Evolutionary conservation across 2,329 filamentous ascomycete genomes (phyloP).

Genomic region (Alternaria conjuncta): DNA sequence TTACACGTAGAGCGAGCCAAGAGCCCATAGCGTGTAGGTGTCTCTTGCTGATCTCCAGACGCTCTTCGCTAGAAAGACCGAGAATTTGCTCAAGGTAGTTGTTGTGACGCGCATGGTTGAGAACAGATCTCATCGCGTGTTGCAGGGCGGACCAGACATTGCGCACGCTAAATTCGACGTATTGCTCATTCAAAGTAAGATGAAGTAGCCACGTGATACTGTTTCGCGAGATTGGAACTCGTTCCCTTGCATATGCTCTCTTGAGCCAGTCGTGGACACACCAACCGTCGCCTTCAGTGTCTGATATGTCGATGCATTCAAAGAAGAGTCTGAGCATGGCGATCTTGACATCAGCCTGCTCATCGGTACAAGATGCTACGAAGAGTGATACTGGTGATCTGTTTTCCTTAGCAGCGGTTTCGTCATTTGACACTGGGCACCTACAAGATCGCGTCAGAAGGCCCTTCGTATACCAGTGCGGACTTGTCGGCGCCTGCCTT

Average conservation of each 20-base stretch:
- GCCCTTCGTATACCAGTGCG: slow-evolving; percentile 21
- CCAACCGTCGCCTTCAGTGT: slow-evolving; percentile 17
- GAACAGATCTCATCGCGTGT: slow-evolving; percentile 13
- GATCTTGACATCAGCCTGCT: slow-evolving; percentile 14
- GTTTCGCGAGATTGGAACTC: slow-evolving; percentile 17
- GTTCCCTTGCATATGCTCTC: slow-evolving; percentile 17
- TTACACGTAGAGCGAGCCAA: slow-evolving; percentile 15
- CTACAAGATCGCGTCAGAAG: slow-evolving; percentile 9
- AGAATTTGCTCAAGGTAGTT: not conserved
- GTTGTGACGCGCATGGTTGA: slow-evolving; percentile 8
- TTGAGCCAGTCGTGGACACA: slow-evolving; percentile 22
- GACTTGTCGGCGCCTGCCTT: slow-evolving; percentile 19
- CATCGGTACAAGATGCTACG: slow-evolving; percentile 7
- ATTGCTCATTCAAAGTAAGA: slow-evolving; percentile 6
- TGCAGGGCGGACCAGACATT: slow-evolving; percentile 19
- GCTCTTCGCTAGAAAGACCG: not conserved
- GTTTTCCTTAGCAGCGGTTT: not conserved
- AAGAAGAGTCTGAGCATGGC: slow-evolving; percentile 20
- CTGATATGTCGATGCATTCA: slow-evolving; percentile 20
- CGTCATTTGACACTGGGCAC: not conserved
- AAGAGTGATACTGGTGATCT: slow-evolving; percentile 20
- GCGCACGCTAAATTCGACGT: slow-evolving; percentile 14
- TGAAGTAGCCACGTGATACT: slow-evolving; percentile 22
- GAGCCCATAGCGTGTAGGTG: slow-evolving; percentile 4
- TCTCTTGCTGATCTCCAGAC: not conserved